Percentiles rank a stretch among this genome's conserved stretches.
These are phyloP conservation scores for Chrysoporthe cubensis DNA, from an alignment of 2,329 filamentous ascomycete genomes.

Conservation along the genomic window DNA sequence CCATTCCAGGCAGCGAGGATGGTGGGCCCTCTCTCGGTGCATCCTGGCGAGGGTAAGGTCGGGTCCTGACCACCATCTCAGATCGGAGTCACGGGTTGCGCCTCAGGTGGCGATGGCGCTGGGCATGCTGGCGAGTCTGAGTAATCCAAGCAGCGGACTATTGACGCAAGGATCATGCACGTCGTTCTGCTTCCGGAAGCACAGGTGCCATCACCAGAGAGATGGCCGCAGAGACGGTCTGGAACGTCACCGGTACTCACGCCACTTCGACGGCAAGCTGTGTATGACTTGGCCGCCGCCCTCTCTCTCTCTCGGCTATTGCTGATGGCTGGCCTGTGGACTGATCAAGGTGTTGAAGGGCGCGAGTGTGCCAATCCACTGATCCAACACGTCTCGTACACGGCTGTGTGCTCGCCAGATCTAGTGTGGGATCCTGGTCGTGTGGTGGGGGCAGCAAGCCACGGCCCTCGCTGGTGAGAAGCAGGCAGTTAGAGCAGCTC, in stretches of 20 bases:
- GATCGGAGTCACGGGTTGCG: not conserved
- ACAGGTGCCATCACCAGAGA: not conserved
- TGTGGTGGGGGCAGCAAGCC: not conserved
- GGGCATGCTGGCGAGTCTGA: not conserved
- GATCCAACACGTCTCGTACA: not conserved
- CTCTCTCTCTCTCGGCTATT: too few relatives aligned
- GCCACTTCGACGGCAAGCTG: not conserved
- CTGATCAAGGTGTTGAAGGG: not conserved
- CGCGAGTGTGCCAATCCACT: not conserved
- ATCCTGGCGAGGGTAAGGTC: too few relatives aligned
- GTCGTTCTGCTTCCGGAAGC: not conserved
- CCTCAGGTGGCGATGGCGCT: not conserved
- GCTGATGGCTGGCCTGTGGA: too few relatives aligned
- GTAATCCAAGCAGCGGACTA: not conserved
- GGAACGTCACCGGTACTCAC: not conserved
- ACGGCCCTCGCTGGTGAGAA: not conserved
- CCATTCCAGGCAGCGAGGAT: too few relatives aligned
- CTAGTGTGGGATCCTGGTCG: not conserved
- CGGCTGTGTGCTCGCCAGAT: not conserved
- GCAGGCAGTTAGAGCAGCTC: not conserved
- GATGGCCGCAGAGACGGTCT: not conserved
- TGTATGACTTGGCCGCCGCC: too few relatives aligned
- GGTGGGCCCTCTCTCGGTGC: too few relatives aligned
- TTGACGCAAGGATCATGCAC: slow-evolving; percentile 1
- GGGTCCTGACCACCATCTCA: too few relatives aligned